phyloP scores from a whole-genome alignment of 176 grass and related monocot species.

The Pontederia crassipes region DNA sequence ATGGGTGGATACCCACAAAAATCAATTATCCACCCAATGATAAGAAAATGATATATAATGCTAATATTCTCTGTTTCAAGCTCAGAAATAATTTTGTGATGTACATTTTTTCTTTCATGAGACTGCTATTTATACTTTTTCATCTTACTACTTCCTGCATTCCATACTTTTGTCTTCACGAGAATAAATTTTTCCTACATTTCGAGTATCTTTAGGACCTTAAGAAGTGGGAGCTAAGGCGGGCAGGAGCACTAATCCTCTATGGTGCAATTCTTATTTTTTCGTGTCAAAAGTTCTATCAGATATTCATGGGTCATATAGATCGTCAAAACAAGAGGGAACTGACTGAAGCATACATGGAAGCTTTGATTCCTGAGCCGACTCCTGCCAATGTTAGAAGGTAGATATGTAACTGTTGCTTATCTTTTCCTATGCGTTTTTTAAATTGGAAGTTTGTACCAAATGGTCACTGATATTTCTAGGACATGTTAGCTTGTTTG shows the following conservation, averaged over 20 bases:
- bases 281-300: constrained; percentile 14
- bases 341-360: constrained; percentile 30
- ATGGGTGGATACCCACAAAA: no score
- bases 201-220: constrained; percentile 13
- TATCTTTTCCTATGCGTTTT: background rate
- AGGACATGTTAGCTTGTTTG: no score
- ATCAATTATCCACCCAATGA: no score
- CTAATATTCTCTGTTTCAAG: no score
- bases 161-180: background rate
- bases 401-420: constrained; percentile 8
- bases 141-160: background rate
- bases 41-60: no score
- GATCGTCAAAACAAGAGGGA: constrained; percentile 16
- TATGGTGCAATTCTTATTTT: constrained; percentile 15
- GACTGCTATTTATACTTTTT: background rate
- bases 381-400: constrained; percentile 28
- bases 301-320: constrained; percentile 3
- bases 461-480: no score
- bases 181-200: background rate
- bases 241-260: constrained; percentile 21
- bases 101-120: background rate
- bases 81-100: no score
- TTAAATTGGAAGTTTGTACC: background rate
- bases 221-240: constrained; percentile 21
- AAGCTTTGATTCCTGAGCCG: constrained; percentile 35